These are phyloP conservation scores for Sarocladiaceae sp. DNA, from an alignment of 2,329 filamentous ascomycete species.

Conservation along the genomic window DNA sequence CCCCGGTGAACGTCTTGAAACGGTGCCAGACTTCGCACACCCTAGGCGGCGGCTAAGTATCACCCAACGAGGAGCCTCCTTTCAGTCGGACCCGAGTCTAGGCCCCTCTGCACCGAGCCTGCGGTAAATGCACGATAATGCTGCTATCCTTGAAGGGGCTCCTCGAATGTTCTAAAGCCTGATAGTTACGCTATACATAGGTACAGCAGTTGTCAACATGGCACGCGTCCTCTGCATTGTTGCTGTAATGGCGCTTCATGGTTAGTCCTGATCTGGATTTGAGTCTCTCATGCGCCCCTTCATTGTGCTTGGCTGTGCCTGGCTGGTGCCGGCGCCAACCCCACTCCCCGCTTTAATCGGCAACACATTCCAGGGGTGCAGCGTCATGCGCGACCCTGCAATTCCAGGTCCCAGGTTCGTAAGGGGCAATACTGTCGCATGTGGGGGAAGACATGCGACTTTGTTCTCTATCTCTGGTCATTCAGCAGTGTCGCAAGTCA, in stretches of 20 bases:
- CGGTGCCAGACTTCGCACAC: background rate
- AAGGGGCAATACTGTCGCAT: too few relatives aligned
- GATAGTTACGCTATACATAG: too few relatives aligned
- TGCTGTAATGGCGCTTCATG: too few relatives aligned
- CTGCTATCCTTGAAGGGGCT: slow-evolving; percentile 5
- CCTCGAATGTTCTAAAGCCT: too few relatives aligned
- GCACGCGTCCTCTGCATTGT: too few relatives aligned
- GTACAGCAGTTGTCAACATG: too few relatives aligned
- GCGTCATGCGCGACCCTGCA: slow-evolving; percentile 8
- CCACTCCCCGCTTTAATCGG: slow-evolving; percentile 4
- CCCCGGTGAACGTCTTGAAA: background rate
- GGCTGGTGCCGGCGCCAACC: background rate
- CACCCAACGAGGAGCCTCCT: background rate
- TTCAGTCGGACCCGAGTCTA: background rate
- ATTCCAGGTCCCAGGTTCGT: slow-evolving; percentile 3
- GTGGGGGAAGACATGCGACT: too few relatives aligned
- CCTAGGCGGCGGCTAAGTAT: background rate
- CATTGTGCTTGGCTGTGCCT: too few relatives aligned
- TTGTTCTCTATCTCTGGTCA: too few relatives aligned
- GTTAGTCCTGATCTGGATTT: too few relatives aligned
- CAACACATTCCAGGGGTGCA: slow-evolving; percentile 4
- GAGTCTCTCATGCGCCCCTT: slow-evolving; percentile 5
- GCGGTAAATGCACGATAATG: background rate
- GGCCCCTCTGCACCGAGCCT: background rate
- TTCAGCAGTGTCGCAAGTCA: too few relatives aligned